Base-by-base conservation (phyloP, 768 basidiomycete species). In the Suillus fuscotomentosus region DNA sequence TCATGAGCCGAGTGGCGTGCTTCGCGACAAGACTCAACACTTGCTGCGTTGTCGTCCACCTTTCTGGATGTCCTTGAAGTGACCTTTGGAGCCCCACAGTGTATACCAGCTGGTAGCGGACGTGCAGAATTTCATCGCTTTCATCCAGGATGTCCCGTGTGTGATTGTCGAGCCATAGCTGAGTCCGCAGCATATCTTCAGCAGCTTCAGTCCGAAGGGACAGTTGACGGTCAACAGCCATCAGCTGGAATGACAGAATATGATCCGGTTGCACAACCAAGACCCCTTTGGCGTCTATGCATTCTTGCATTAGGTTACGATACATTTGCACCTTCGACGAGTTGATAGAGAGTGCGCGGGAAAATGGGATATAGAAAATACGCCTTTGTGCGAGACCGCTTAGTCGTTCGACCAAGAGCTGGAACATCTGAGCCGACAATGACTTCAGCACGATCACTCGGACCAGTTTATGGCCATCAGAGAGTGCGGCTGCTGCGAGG, bases 211-310 rank as follows among this genome's bases (percentile, higher is more conserved):
- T 6, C 8, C 8, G n/a, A 17, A 14, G 53, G 17, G 41, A 36
- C 15, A 77, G 62, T 36, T 73, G 70, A 39, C 67, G 72, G 41
- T 42, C 41, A 14, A 42, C 7, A 3, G 75, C 77, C 77, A 82
- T 79, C 20, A 86, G 73, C 66, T 79, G 77, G 64, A 83, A 81
- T 0, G 86, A 86, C 3, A 86, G 75, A 14, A 84, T 72, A 36
- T 87, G 83, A 54, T 86, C 85, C 0, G 85, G 86, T 55, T 86
- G 86, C 13, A 75, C 64, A 0, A 87, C 73, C 14, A 85, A 69
- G n/a, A 87, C 68, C 0, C 85, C 85, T 9, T 75, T 70, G 22
- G 70, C 70, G 0, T 60, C 60, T 66, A 72, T 73, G 61, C 86
- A 87, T 50, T 77, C 74, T 31, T 70, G 62, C 66, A 80, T 76